Base-by-base conservation (phyloP, 345 rosid genomes). In the Hibiscus trionum region DNA sequence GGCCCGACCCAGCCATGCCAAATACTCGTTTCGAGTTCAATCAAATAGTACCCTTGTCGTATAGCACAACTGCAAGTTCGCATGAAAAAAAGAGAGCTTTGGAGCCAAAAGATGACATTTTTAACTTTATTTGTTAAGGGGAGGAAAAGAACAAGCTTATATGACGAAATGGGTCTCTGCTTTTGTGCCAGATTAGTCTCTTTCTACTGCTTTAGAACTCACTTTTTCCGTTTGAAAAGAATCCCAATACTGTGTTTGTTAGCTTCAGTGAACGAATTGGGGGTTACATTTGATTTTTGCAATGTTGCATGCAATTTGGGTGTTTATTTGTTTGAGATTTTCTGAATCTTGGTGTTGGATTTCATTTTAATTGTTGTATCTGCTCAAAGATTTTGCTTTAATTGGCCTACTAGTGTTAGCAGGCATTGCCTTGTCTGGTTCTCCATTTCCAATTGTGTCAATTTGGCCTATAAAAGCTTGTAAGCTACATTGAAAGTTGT, bases 171-270 rank as follows among this genome's bases (percentile, higher is more conserved):
- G 31, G 69, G 31, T 65, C 53, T 65, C 19, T 15, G 56, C 19
- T 50, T 50, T 62, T 64, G 29, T 64, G n/a, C 33, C 55, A 53
- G 73, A 56, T 70, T 37, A 55, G 73, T 70, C 49, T 70, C 73
- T 70, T 55, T 7, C n/a, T 42, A 5, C 49, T 37, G 5, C 49
- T 63, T 63, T 37, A 37, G 8, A 63, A 63, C 52, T 39, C 19
- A 37, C 31, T n/a, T 42, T 39, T 11, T 42, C 31, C 52, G 12
- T 19, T 63, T 19, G n/a, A 42, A 21, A 65, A 65, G 53, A 65
- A 42, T 42, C 69, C 52, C 64, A 44, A 21, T 11, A 63, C 24
- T 17, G 52, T 65, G 52, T 44, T 42, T 21, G 69, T 66, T 66
- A 44, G 69, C 35, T 66, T 47, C 9, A n/a, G n/a, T 64, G 69